Percentiles rank a stretch among this genome's conserved stretches.
phyloP scores from a whole-genome alignment of 768 basidiomycete species.

The Boletus barrowsii region DNA sequence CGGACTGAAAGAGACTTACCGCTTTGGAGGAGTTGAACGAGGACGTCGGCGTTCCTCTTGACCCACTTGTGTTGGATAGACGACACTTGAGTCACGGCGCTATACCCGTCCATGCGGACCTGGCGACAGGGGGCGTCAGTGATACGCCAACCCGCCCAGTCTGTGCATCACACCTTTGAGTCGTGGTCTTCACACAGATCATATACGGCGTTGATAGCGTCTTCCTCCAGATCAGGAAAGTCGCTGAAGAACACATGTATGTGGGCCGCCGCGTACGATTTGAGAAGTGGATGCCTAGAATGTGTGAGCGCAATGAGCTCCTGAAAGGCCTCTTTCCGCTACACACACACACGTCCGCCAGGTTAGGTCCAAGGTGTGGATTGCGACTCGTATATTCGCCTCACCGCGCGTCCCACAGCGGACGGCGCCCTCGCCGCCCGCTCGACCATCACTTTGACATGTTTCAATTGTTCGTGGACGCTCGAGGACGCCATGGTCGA shows the following conservation, averaged over 20 bases:
- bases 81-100: conserved; percentile 53
- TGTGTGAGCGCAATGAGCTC: conserved; percentile 55
- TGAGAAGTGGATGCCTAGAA: conserved; percentile 43
- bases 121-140: conserved; percentile 23
- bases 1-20: conserved; percentile 42
- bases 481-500: conserved; percentile 22
- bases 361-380: conserved; percentile 6
- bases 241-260: conserved; percentile 60
- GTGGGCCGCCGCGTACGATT: conserved; percentile 55
- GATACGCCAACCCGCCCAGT: conserved; percentile 5
- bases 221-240: conserved; percentile 71
- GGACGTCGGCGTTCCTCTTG: conserved; percentile 69
- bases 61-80: conserved; percentile 53
- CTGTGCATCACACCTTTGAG: conserved; percentile 38
- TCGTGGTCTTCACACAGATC: conserved; percentile 74
- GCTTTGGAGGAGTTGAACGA: conserved; percentile 72
- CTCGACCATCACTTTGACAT: conserved; percentile 38
- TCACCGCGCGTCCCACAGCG: conserved; percentile 39
- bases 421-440: conserved; percentile 41
- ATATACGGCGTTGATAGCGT: conserved; percentile 73
- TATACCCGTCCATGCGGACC: conserved; percentile 71
- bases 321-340: conserved; percentile 53
- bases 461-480: conserved; percentile 15
- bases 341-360: background rate
- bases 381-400: conserved; percentile 10